A percentile compares a stretch with the other conserved stretches of the same genome.
phyloP scores from a whole-genome alignment of 768 basidiomycete genomes.

The Mycena indigotica region DNA sequence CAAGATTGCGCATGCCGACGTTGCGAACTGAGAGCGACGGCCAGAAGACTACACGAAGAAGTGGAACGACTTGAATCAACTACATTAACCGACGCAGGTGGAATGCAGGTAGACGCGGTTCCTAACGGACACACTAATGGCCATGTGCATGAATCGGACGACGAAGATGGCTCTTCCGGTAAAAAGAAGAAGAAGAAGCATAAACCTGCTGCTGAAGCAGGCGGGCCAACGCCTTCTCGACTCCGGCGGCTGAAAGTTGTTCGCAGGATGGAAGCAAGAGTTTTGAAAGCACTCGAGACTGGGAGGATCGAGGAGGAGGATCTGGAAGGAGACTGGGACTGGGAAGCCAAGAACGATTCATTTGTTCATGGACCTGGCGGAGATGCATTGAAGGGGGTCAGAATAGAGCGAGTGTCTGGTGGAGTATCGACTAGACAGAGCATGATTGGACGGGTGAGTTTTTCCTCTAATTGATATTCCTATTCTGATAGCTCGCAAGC shows the following conservation, averaged over 20 bases:
- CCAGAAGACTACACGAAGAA: slow-evolving; percentile 63
- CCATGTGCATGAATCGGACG: not conserved
- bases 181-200: not conserved
- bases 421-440: slow-evolving; percentile 83
- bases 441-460: slow-evolving; percentile 84
- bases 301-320: slow-evolving; percentile 79
- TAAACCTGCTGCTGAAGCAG: not conserved
- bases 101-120: not conserved
- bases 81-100: slow-evolving; percentile 17
- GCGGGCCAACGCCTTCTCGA: slow-evolving; percentile 61
- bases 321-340: slow-evolving; percentile 22
- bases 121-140: not conserved
- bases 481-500: slow-evolving; percentile 41
- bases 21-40: slow-evolving; percentile 84
- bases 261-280: slow-evolving; percentile 59
- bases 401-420: slow-evolving; percentile 76
- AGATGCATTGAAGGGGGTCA: slow-evolving; percentile 61
- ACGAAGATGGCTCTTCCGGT: not conserved
- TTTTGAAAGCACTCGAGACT: slow-evolving; percentile 67
- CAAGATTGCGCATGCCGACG: slow-evolving; percentile 92
- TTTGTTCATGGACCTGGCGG: not conserved
- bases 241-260: slow-evolving; percentile 77
- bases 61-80: slow-evolving; percentile 55
- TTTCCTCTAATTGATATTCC: not conserved
- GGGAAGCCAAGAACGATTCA: slow-evolving; percentile 6